Percentiles rank a stretch among this genome's conserved stretches.
Evolutionary conservation across 805 yeast species (phyloP).

Genomic region (Ogataea glucozyma): DNA sequence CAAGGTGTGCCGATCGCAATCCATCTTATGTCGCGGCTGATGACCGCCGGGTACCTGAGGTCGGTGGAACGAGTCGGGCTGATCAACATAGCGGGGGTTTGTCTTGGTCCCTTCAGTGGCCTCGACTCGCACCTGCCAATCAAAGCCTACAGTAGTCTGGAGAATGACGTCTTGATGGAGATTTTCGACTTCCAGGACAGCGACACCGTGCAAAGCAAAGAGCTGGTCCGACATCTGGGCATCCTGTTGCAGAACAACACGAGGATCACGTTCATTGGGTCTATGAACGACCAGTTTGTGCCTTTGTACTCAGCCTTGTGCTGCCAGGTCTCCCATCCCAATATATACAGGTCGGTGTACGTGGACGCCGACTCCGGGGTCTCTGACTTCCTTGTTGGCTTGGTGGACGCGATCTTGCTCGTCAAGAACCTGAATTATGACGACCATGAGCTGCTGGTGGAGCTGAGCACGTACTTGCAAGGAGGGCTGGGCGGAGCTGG

Average conservation of each 20-base stretch:
- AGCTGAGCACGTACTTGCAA: conserved; percentile 70
- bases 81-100: conserved; percentile 89
- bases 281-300: conserved; percentile 86
- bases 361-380: conserved; percentile 48
- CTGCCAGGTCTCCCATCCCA: conserved; percentile 79
- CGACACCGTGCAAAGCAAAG: conserved; percentile 67
- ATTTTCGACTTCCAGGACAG: conserved; percentile 84
- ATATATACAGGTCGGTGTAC: conserved; percentile 80
- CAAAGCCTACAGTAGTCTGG: conserved; percentile 82
- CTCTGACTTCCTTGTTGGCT: conserved; percentile 45
- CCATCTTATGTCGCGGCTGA: conserved; percentile 51
- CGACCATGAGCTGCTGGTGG: conserved; percentile 42
- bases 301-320: conserved; percentile 90
- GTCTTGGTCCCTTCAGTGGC: conserved; percentile 88
- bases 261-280: conserved; percentile 78
- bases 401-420: conserved; percentile 26
- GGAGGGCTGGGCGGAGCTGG: conserved; percentile 80
- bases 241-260: conserved; percentile 70
- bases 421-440: conserved; percentile 31
- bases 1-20: conserved; percentile 92
- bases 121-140: conserved; percentile 79
- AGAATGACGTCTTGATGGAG: conserved; percentile 81
- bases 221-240: conserved; percentile 64
- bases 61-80: conserved; percentile 62
- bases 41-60: conserved; percentile 58